phyloP scores from a whole-genome alignment of 2,329 filamentous ascomycete genomes.

The Aspergillus persii region DNA sequence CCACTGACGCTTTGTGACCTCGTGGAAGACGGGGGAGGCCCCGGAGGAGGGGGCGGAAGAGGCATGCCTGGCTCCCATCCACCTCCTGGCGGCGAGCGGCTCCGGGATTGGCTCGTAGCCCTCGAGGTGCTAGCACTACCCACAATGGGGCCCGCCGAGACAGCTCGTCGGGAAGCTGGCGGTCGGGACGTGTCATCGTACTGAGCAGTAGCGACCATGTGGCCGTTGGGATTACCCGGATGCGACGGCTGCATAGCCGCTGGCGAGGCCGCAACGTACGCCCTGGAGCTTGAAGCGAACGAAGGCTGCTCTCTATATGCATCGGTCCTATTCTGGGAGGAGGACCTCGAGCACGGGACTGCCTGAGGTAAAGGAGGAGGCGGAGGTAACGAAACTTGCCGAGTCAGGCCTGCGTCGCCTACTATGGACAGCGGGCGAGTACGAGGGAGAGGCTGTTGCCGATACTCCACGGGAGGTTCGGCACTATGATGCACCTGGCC shows the following conservation, averaged over 20 bases:
- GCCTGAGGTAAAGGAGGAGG: slow-evolving; percentile 37
- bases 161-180: slow-evolving; percentile 44
- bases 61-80: slow-evolving; percentile 48
- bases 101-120: slow-evolving; percentile 33
- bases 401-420: slow-evolving; percentile 24
- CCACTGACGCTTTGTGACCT: slow-evolving; percentile 42
- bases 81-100: slow-evolving; percentile 30
- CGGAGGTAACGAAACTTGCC: slow-evolving; percentile 33
- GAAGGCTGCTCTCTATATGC: slow-evolving; percentile 22
- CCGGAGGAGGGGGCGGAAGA: slow-evolving; percentile 47
- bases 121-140: slow-evolving; percentile 33
- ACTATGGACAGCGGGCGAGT: slow-evolving; percentile 35
- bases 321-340: slow-evolving; percentile 32
- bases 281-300: slow-evolving; percentile 16
- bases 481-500: slow-evolving; percentile 14
- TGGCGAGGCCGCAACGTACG: slow-evolving; percentile 21
- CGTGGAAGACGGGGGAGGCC: slow-evolving; percentile 39
- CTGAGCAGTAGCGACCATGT: slow-evolving; percentile 14
- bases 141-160: slow-evolving; percentile 44
- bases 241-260: slow-evolving; percentile 22
- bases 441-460: slow-evolving; percentile 24
- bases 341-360: slow-evolving; percentile 29
- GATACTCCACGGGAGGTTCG: slow-evolving; percentile 23
- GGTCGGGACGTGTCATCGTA: slow-evolving; percentile 29
- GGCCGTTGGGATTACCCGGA: slow-evolving; percentile 11